phyloP scores from a whole-genome alignment of 2,329 filamentous ascomycete species.

The Lachnellula cervina region DNA sequence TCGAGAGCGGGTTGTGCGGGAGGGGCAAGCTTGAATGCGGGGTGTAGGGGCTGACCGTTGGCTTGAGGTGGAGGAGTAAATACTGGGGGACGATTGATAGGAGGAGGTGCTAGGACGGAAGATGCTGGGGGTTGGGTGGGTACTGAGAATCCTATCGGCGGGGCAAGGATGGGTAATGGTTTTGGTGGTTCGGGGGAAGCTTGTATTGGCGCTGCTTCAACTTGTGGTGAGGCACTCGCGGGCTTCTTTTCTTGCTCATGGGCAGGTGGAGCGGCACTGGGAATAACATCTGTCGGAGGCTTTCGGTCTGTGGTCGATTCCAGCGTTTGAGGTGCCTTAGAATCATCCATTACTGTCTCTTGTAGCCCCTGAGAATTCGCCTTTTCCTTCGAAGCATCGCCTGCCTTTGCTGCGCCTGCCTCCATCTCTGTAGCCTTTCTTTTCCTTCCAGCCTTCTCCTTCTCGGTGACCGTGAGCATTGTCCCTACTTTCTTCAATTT shows the following conservation, averaged over 20 bases:
- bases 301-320: background rate
- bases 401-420: conserved; percentile 10
- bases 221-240: background rate
- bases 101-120: conserved; percentile 22
- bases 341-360: background rate
- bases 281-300: background rate
- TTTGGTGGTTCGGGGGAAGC: conserved; percentile 6
- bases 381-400: conserved; percentile 1
- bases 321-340: background rate
- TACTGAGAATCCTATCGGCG: conserved; percentile 4
- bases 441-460: conserved; percentile 45
- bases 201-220: background rate
- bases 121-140: conserved; percentile 15
- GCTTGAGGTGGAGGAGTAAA: conserved; percentile 17
- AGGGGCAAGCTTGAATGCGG: conserved; percentile 7
- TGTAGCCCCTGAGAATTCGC: conserved; percentile 4
- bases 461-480: conserved; percentile 56
- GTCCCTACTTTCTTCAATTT: conserved; percentile 68
- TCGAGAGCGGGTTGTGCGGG: conserved; percentile 22
- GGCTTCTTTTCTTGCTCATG: background rate
- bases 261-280: background rate
- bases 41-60: conserved; percentile 8
- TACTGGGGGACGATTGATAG: conserved; percentile 12
- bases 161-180: conserved; percentile 7
- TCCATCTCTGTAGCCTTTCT: conserved; percentile 52